Evolutionary conservation across 176 grass and related monocot genomes (phyloP), one percentile per base, ranked within the genome.

Genomic region (Cocos nucifera): DNA sequence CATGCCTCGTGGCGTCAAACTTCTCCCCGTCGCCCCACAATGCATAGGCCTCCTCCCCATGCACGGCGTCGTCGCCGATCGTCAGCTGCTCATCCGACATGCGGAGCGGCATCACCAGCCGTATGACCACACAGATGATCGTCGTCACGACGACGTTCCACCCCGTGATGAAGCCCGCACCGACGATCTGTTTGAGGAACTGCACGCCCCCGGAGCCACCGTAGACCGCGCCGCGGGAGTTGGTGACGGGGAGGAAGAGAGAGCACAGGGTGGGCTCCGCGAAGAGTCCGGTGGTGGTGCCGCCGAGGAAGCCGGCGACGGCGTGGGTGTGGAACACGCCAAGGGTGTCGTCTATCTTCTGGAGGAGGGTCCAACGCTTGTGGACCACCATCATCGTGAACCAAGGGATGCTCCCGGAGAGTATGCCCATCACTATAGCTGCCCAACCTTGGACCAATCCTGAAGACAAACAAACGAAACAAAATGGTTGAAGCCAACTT

Each of bases 361-460:
- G 22, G 50, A 66, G 50, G 23, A 66, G 23, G 6, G 50, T 18
- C 23, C 22, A 54, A 5, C 23, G 14, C 44, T 50, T 49, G 17
- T 66, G 64, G 20, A 66, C 16, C 50, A 66, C 64, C 64, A 66
- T 66, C 64, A 66, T 66, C 17, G 50, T 66, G 64, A 66, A 66
- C 64, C 64, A 66, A 9, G 64, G 64, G 50, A 66, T 29, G 23
- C 64, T 66, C 10, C 64, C 64, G 50, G 50, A 52, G 12, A 66
- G 18, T 15, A 66, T 66, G 16, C 64, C 64, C 50, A 54, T 66
- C 24, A 54, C 24, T 3, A 66, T 66, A 5, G 64, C 64, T 1
- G 64, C 49, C 64, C 64, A 66, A 4, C 50, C 50, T 54, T 66
- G 64, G 49, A 66, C 50, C 64, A 66, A n/a, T 54, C 64, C 64